phyloP scores from a whole-genome alignment of 2,329 filamentous ascomycete genomes.

The Curvularia spicifera region DNA sequence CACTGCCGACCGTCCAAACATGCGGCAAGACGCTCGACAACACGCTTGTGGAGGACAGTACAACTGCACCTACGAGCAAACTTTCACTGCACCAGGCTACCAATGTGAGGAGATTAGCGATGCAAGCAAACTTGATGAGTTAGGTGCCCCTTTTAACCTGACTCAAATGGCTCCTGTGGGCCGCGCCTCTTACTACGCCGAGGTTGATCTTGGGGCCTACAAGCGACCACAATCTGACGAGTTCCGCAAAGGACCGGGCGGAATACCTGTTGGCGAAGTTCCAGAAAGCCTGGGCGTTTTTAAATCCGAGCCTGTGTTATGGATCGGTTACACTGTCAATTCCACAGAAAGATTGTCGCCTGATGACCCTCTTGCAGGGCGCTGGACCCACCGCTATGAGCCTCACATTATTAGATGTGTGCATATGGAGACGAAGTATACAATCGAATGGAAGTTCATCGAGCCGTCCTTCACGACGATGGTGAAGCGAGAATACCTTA shows the following conservation, averaged over 20 bases:
- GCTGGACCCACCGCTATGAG: constrained; percentile 41
- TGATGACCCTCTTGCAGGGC: constrained; percentile 29
- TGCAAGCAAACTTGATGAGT: constrained; percentile 24
- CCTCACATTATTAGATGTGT: constrained; percentile 42
- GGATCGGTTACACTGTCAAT: constrained; percentile 45
- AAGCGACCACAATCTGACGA: constrained; percentile 31
- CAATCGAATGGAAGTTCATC: constrained; percentile 40
- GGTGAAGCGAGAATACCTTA: constrained; percentile 26
- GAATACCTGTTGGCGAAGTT: constrained; percentile 32
- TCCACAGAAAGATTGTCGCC: constrained; percentile 29
- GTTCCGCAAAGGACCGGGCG: constrained; percentile 36
- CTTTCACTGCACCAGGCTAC: constrained; percentile 42
- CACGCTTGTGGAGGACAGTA: constrained; percentile 46
- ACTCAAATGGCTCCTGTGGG: constrained; percentile 40
- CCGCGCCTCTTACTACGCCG: constrained; percentile 36
- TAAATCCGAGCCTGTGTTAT: constrained; percentile 45
- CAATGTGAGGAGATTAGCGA: constrained; percentile 43
- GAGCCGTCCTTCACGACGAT: constrained; percentile 38
- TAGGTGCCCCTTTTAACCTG: constrained; percentile 44
- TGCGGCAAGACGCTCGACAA: constrained; percentile 39
- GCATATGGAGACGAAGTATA: constrained; percentile 46
- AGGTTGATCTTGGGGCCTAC: constrained; percentile 42
- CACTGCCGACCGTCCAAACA: constrained; percentile 36
- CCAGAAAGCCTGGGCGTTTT: constrained; percentile 36
- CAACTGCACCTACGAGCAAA: constrained; percentile 45